Conservation (phyloP, 306 rosid genomes). For the Gynostemma pentaphyllum region DNA sequence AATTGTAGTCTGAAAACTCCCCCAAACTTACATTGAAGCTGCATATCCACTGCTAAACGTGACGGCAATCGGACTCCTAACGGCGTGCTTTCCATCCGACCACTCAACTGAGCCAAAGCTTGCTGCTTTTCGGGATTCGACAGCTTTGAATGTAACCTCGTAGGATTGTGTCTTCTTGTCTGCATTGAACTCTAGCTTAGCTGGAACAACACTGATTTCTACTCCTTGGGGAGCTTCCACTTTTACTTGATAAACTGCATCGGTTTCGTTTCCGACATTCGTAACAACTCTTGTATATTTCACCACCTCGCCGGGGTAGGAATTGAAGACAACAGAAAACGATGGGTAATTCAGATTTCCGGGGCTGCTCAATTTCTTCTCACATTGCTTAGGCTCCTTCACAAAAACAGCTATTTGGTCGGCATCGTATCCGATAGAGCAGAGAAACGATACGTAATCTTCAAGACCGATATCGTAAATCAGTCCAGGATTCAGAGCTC, state of each 20-base stretch:
- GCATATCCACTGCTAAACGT: constrained; percentile 26
- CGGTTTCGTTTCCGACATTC: constrained; percentile 50
- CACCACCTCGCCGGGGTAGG: constrained; percentile 18
- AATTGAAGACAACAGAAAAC: constrained; percentile 41
- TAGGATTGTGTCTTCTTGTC: constrained; percentile 37
- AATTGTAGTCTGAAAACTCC: neutral
- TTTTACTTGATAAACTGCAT: constrained; percentile 55
- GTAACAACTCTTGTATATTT: constrained; percentile 55
- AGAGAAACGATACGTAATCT: constrained; percentile 66
- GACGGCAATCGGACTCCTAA: constrained; percentile 71
- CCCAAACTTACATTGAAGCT: constrained; percentile 41
- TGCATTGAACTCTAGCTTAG: constrained; percentile 38
- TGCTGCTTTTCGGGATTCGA: constrained; percentile 5
- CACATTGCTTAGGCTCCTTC: constrained; percentile 39
- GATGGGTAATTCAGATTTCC: constrained; percentile 92
- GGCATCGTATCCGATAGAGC: constrained; percentile 68
- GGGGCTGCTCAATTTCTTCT: constrained; percentile 24
- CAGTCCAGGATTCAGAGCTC: constrained; percentile 72
- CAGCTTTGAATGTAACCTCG: constrained; percentile 40
- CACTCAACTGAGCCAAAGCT: constrained; percentile 69
- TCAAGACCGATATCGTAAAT: constrained; percentile 42
- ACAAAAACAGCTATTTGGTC: constrained; percentile 38
- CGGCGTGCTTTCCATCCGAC: constrained; percentile 56
- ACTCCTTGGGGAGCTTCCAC: constrained; percentile 55
- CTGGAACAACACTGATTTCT: constrained; percentile 44